Conservation (phyloP, 163 green algal species). For the Scenedesmus sp. region DNA sequence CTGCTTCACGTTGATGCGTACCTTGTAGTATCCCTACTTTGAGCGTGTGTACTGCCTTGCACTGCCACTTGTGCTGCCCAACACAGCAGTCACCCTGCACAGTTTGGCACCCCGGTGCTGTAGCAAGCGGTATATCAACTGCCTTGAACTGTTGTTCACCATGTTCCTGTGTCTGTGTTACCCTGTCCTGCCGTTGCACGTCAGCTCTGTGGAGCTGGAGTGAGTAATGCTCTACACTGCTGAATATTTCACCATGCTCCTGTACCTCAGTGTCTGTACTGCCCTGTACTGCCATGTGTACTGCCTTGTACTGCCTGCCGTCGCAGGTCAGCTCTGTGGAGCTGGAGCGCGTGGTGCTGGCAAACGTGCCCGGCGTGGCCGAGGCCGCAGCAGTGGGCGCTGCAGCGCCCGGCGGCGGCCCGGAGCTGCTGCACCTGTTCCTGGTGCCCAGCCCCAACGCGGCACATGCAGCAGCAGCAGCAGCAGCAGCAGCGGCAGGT, state of each 20-base stretch:
- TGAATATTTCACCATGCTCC: too few species aligned
- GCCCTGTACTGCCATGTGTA: not conserved
- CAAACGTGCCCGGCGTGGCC: conserved; percentile 54
- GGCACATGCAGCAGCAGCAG: too few species aligned
- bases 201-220: too few species aligned
- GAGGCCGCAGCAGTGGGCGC: conserved; percentile 91
- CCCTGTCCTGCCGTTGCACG: too few species aligned
- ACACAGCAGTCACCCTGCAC: too few species aligned
- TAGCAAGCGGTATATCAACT: too few species aligned
- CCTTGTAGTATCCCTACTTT: too few species aligned
- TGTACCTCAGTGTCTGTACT: not conserved
- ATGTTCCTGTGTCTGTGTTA: too few species aligned
- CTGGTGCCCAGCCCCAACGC: conserved; percentile 67
- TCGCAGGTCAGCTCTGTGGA: conserved; percentile 71
- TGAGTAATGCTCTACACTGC: too few species aligned
- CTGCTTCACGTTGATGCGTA: too few species aligned
- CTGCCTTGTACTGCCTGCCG: conserved; percentile 7
- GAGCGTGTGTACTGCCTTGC: not conserved
- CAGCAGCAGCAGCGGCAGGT: not conserved
- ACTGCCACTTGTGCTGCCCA: not conserved
- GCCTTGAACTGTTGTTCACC: too few species aligned
- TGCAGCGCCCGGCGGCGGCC: conserved; percentile 80
- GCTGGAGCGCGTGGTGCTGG: conserved; percentile 86
- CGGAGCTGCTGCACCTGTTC: conserved; percentile 90
- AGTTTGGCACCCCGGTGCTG: too few species aligned